Evolutionary conservation across 441 rosid species (phyloP), one percentile per base, ranked within the genome.

Genomic region (Omphalea diandra): DNA sequence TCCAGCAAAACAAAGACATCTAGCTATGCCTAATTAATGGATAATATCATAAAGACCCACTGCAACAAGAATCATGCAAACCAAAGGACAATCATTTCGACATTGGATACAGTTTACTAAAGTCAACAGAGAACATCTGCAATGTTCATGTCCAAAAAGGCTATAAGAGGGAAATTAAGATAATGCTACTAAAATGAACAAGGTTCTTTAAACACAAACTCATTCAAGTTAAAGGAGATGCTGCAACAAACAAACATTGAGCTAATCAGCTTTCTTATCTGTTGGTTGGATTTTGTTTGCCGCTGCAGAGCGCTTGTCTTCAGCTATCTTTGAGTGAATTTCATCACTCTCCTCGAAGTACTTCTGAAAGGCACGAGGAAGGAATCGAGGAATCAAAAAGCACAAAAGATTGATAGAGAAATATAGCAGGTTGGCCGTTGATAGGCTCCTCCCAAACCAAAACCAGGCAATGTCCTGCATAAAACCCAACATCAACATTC

Each of bases 291-390:
- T 26, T 74, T 76, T 81, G 67, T 68, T 75, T 65, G 81, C 80
- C 14, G 74, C 80, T 0, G 76, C 68, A 14, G 79, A 57, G 18
- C 63, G 79, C 74, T 83, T 86, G 60, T 94, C 97, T 72, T 90
- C 90, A 1, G 75, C 81, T 72, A 68, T 80, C 76, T 91, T 94
- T 2, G 79, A 75, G 8, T 75, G 73, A 12, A 69, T 64, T 80
- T 91, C 94, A 31, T 85, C 83, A 35, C 76, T 83, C 18, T 87
- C 93, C 53, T 68, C 63, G 63, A 90, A 86, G 74, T 90, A 88
- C 46, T 65, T 86, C 79, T 92, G 88, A 11, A 94, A 92, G 11
- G 97, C 91, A 1, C 85, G 84, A 41, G 98, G 98, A 14, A 94
- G 85, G 75, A 90, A 90, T 29, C 76, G 77, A 5, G 97, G 98